These are phyloP conservation scores for Chrysochromulina tobinii DNA, from an alignment of 78 protist genomes.

Conservation along the genomic window DNA sequence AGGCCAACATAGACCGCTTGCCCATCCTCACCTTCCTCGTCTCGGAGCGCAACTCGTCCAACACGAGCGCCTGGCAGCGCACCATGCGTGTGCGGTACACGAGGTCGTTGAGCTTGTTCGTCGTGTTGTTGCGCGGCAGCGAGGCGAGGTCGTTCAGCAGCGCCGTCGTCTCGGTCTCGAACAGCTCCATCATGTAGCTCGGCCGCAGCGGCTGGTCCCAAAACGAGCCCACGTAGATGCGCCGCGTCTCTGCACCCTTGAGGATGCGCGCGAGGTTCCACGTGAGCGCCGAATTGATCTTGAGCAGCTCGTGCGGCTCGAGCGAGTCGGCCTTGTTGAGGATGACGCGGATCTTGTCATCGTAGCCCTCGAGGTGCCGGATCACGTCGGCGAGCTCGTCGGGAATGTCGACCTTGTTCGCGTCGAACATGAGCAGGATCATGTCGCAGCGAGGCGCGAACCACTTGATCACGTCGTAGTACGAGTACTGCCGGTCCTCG, in stretches of 20 bases:
- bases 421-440: constrained; percentile 83
- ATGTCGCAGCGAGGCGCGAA: constrained; percentile 81
- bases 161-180: constrained; percentile 50
- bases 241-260: constrained; percentile 74
- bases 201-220: constrained; percentile 75
- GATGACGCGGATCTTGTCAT: constrained; percentile 80
- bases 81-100: constrained; percentile 77
- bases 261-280: constrained; percentile 79
- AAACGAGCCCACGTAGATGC: constrained; percentile 82
- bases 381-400: constrained; percentile 79
- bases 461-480: constrained; percentile 55
- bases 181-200: constrained; percentile 53
- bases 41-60: constrained; percentile 44
- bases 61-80: constrained; percentile 69
- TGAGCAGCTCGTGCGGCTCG: constrained; percentile 73
- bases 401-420: constrained; percentile 83
- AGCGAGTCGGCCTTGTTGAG: constrained; percentile 84
- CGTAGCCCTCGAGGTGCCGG: constrained; percentile 60
- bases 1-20: too few species aligned
- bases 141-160: constrained; percentile 57
- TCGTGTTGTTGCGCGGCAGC: constrained; percentile 63
- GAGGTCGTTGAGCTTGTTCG: constrained; percentile 61
- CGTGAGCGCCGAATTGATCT: constrained; percentile 86
- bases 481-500: background rate
- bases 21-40: constrained; percentile 58